Evolutionary conservation across 352 stramenopile genomes (phyloP).

Genomic region (Pilasporangium apinafurcum): DNA sequence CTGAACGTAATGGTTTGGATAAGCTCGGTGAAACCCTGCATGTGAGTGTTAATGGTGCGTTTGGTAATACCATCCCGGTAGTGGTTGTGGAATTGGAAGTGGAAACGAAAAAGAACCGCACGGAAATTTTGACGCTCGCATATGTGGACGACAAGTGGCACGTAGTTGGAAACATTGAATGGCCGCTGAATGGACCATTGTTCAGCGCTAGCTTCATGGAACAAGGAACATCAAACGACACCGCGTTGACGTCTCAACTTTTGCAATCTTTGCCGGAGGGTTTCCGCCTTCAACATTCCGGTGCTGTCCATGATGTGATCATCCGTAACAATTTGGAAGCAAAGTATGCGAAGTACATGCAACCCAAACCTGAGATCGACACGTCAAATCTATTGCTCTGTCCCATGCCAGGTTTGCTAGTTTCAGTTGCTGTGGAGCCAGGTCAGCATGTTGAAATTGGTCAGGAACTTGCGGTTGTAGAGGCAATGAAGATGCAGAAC

Average conservation of each 20-base stretch:
- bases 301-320: constrained; percentile 83
- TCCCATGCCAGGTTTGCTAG: constrained; percentile 94
- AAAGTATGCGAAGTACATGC: constrained; percentile 84
- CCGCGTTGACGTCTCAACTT: constrained; percentile 49
- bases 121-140: constrained; percentile 22
- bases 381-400: constrained; percentile 88
- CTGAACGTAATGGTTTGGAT: constrained; percentile 31
- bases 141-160: constrained; percentile 41
- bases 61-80: constrained; percentile 34
- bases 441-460: constrained; percentile 92
- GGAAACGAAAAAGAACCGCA: constrained; percentile 21
- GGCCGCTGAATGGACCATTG: constrained; percentile 50
- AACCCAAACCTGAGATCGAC: constrained; percentile 87
- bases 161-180: constrained; percentile 45
- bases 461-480: constrained; percentile 92
- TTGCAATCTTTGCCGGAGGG: constrained; percentile 55
- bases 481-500: constrained; percentile 99
- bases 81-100: constrained; percentile 47
- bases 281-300: constrained; percentile 81
- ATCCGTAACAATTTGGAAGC: constrained; percentile 88
- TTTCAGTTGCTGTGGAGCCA: constrained; percentile 75
- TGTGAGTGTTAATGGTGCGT: constrained; percentile 51
- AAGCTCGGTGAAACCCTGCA: constrained; percentile 31
- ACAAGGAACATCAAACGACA: constrained; percentile 13
- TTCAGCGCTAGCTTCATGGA: constrained; percentile 40